Conservation (phyloP, 345 rosid genomes). For the Theobroma cacao region DNA sequence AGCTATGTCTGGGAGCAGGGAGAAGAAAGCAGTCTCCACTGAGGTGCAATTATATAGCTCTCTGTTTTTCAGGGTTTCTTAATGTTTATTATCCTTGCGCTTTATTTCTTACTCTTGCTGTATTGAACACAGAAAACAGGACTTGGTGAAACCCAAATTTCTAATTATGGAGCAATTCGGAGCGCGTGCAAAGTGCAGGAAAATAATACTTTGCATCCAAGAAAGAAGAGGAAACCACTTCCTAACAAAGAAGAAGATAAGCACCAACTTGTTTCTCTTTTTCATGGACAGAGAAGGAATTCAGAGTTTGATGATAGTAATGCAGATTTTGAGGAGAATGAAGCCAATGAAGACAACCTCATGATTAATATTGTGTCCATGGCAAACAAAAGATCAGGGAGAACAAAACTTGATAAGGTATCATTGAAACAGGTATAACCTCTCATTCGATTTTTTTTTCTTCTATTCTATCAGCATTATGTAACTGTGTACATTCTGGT, state of each 20-base stretch:
- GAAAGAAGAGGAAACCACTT: constrained; percentile 13
- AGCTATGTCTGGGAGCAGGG: neutral
- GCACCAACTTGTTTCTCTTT: neutral
- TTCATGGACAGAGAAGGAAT: neutral
- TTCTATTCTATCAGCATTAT: neutral
- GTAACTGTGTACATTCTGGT: neutral
- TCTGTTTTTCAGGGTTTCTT: neutral
- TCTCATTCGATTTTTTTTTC: neutral
- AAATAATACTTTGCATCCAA: neutral
- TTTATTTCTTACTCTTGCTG: neutral
- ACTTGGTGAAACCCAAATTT: neutral
- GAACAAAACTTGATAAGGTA: constrained; percentile 19
- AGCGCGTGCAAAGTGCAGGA: neutral
- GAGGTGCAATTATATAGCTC: constrained; percentile 19
- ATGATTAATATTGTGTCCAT: constrained; percentile 47
- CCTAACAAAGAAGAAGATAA: neutral
- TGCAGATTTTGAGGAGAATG: neutral
- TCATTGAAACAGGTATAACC: constrained; percentile 38
- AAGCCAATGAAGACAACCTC: constrained; percentile 47
- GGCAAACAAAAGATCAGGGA: constrained; percentile 20
- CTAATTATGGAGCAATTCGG: neutral
- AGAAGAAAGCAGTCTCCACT: neutral
- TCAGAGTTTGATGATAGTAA: neutral
- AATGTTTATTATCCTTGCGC: neutral
- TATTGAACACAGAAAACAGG: constrained; percentile 2